Conservation (phyloP, 208 protist genomes). For the Phytomonas serpens region DNA sequence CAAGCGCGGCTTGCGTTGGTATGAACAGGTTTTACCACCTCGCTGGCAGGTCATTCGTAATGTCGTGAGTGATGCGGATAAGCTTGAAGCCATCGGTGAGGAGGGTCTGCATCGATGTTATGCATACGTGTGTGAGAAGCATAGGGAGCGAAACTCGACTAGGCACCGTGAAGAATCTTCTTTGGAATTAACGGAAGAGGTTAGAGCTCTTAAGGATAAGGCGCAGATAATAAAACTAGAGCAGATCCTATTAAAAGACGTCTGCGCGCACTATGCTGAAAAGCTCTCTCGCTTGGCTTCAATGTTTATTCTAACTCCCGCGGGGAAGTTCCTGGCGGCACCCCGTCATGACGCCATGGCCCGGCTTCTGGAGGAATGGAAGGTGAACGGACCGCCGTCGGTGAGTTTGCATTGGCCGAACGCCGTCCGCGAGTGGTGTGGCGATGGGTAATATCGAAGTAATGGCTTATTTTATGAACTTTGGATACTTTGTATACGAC, state of each 20-base stretch:
- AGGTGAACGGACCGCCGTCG: constrained; percentile 32
- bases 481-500: no score
- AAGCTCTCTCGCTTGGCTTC: constrained; percentile 47
- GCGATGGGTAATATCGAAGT: no score
- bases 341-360: constrained; percentile 47
- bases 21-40: constrained; percentile 27
- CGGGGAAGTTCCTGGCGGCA: constrained; percentile 44
- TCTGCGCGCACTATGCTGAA: constrained; percentile 59
- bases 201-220: not conserved
- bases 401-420: constrained; percentile 41
- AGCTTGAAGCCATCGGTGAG: constrained; percentile 72
- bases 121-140: constrained; percentile 34
- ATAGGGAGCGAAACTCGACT: constrained; percentile 1
- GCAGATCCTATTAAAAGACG: constrained; percentile 31
- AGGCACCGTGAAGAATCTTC: not conserved
- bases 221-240: constrained; percentile 14
- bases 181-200: not conserved
- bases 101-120: constrained; percentile 69
- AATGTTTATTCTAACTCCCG: constrained; percentile 53
- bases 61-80: constrained; percentile 78
- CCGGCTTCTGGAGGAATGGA: constrained; percentile 44
- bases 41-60: constrained; percentile 63
- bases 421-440: constrained; percentile 11
- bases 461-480: no score
- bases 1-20: constrained; percentile 59